Evolutionary conservation across 116 monocot genomes (phyloP).

Genomic region (Papilionanthe hybrid): DNA sequence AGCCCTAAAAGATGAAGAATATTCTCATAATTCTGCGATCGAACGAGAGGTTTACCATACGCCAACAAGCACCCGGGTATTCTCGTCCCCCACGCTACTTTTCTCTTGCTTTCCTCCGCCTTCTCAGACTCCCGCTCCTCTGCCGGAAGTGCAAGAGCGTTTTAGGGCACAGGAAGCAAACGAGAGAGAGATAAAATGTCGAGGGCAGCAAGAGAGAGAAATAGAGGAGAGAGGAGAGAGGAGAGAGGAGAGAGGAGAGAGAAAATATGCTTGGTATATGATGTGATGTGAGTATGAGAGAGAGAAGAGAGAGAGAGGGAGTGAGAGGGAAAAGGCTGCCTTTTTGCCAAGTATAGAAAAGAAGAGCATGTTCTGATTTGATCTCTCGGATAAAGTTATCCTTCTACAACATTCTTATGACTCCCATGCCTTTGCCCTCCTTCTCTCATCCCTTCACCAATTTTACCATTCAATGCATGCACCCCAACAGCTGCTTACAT

Average conservation of each 20-base stretch:
- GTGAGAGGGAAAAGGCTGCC: not conserved
- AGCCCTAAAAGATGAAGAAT: too few relatives aligned
- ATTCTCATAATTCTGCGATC: not conserved
- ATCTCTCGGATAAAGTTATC: not conserved
- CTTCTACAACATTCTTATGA: not conserved
- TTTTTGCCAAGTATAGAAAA: not conserved
- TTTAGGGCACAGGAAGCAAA: not conserved
- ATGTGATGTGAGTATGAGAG: not conserved
- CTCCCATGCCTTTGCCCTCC: not conserved
- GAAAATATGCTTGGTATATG: not conserved
- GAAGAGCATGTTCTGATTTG: constrained; percentile 14
- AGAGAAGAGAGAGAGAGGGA: not conserved
- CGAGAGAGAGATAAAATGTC: not conserved
- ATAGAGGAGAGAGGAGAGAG: too few relatives aligned
- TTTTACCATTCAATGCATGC: constrained; percentile 6
- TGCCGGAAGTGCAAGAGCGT: not conserved
- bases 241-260: too few relatives aligned
- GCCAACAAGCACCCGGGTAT: not conserved
- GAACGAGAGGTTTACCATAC: too few relatives aligned
- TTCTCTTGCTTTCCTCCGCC: not conserved
- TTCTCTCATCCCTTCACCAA: not conserved
- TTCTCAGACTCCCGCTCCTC: not conserved
- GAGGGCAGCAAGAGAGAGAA: not conserved
- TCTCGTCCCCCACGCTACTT: constrained; percentile 2
- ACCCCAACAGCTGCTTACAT: not conserved